Base-by-base conservation (phyloP, 768 basidiomycete species). In the Lactarius hatsudake region DNA sequence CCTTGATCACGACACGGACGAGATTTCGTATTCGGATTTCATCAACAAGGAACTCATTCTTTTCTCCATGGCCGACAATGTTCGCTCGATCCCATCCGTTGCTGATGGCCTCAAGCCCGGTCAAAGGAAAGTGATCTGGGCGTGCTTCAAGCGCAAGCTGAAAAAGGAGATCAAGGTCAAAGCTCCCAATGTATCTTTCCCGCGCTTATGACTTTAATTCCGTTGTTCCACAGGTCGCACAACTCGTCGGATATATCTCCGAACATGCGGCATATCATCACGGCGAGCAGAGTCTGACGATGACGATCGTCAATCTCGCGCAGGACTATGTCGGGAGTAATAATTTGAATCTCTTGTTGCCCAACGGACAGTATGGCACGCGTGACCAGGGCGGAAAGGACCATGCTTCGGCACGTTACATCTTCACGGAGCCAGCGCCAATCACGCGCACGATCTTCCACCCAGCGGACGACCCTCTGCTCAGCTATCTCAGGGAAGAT, bases 21-120 rank as follows among this genome's bases (percentile, higher is more conserved):
- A 93, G 73, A 91, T 99, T 68, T 86, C 92, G 0, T 92, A 88
- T 75, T 85, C 90, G 1, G 96, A 99, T 73, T 99, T 99, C 76
- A 96, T 99, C 80, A 98, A 99, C 82, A 93, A 88, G 78, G 97
- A 99, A 75, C 79, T 99, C 56, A 98, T 99, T 67, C 83, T 98
- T 32, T 99, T 98, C 84, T 99, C 97, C 1, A 98, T 98, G 94
- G 97, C 97, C 5, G 97, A 99, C 75, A 98, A 98, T 73, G 86
- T 97, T 70, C 95, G 97, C 64, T 99, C 97, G 5, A 98, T 99
- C 71, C 97, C 97, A 2, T 97, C 91, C 0, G 84, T 93, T 18
- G 87, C 88, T 15, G 97, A 98, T 75, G 97, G 97, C 55, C 81
- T 99, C 65, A 99, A 99, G 78, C 96, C 97, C 48, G 96, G 95